Percentiles rank a stretch among this genome's conserved stretches.
Evolutionary conservation across 352 stramenopile genomes (phyloP).

Genomic region (Phytophthora nicotianae): DNA sequence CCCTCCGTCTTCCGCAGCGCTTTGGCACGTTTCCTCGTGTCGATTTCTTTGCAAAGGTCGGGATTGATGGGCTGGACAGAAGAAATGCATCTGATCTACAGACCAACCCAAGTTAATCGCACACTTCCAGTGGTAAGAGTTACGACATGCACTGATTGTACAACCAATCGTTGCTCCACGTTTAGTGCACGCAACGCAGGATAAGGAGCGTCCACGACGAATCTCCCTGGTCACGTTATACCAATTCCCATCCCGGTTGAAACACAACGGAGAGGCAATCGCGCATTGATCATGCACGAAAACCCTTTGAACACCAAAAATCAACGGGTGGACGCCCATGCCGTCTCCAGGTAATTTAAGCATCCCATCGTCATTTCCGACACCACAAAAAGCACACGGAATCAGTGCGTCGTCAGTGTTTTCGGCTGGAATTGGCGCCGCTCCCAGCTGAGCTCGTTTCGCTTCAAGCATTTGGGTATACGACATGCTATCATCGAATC

Average conservation of each 20-base stretch:
- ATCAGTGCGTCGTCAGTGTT: conserved; percentile 57
- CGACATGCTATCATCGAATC: conserved; percentile 69
- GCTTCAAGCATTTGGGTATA: conserved; percentile 69
- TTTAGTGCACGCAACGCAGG: conserved; percentile 70
- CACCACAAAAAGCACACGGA: conserved; percentile 78
- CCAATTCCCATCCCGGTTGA: conserved; percentile 77
- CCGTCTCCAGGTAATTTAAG: conserved; percentile 79
- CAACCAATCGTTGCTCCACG: conserved; percentile 83
- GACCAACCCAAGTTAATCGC: conserved; percentile 72
- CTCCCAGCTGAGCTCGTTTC: conserved; percentile 49
- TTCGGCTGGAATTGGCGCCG: conserved; percentile 28
- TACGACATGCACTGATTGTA: conserved; percentile 60
- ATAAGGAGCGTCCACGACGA: conserved; percentile 69
- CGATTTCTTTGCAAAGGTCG: conserved; percentile 36
- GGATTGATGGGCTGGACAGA: conserved; percentile 67
- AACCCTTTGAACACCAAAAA: conserved; percentile 67
- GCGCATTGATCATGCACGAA: conserved; percentile 90
- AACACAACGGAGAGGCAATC: conserved; percentile 84
- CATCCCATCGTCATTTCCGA: conserved; percentile 70
- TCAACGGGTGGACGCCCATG: conserved; percentile 75
- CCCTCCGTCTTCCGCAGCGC: conserved; percentile 34
- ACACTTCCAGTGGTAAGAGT: conserved; percentile 87
- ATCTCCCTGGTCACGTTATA: conserved; percentile 89
- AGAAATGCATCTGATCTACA: conserved; percentile 84
- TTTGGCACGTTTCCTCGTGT: conserved; percentile 13